Conservation (phyloP, 148 eudicot genomes). For the Rhododendron molle region DNA sequence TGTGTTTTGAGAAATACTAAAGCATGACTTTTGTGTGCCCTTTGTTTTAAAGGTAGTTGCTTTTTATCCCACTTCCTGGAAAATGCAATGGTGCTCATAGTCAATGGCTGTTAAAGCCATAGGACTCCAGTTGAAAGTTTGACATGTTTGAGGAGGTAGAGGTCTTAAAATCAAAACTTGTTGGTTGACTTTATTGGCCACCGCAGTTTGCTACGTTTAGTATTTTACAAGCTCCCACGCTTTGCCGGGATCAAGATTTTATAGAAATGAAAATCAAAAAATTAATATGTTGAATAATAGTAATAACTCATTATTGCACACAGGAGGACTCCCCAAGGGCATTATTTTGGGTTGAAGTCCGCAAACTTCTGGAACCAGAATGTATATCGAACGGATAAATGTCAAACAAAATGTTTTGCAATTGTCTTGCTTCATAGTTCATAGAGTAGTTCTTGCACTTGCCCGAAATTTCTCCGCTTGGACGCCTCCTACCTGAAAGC, state of each 20-base stretch:
- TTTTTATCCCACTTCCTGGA: neutral
- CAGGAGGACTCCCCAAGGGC: neutral
- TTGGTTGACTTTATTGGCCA: neutral
- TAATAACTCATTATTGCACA: neutral
- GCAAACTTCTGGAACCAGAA: neutral
- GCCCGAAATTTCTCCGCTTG: conserved; percentile 49
- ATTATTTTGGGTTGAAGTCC: neutral
- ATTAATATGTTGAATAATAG: neutral
- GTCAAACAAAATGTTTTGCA: neutral
- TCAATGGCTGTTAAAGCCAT: neutral
- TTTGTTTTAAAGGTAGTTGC: neutral
- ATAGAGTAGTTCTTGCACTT: conserved; percentile 14
- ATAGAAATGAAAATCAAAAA: neutral
- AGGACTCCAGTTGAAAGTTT: neutral
- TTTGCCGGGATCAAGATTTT: neutral
- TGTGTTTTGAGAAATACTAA: no score
- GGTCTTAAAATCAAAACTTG: neutral
- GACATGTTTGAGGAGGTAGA: neutral
- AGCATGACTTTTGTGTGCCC: no score
- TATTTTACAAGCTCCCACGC: neutral
- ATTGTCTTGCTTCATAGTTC: neutral
- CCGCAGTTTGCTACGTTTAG: neutral
- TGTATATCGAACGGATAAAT: neutral
- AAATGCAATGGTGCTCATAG: neutral
- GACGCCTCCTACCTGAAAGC: conserved; percentile 60